phyloP scores from a whole-genome alignment of 441 rosid genomes.

The Mallotus repandus region DNA sequence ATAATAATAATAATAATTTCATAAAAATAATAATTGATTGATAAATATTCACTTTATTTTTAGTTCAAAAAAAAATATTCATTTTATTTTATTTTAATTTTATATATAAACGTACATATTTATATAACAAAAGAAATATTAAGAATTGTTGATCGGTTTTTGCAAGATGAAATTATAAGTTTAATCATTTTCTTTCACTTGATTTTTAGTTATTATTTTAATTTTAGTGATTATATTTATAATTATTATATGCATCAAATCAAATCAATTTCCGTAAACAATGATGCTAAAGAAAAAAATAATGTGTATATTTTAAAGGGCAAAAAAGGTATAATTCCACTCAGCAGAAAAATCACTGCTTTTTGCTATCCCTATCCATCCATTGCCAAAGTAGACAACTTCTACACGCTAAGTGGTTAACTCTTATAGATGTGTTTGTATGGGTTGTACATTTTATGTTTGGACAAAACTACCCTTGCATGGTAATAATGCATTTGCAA shows the following conservation, averaged over 20 bases:
- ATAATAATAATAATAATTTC: background rate
- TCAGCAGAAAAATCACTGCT: slow-evolving; percentile 22
- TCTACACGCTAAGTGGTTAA: slow-evolving; percentile 44
- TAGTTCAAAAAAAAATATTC: too few relatives aligned
- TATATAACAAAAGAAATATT: background rate
- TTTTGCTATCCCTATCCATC: slow-evolving; percentile 29
- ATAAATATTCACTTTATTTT: background rate
- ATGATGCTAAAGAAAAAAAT: background rate
- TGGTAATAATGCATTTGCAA: slow-evolving; percentile 14
- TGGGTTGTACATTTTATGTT: slow-evolving; percentile 18
- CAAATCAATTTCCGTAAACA: too few relatives aligned
- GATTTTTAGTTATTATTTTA: too few relatives aligned
- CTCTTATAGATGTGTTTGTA: slow-evolving; percentile 13
- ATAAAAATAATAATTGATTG: slow-evolving; percentile 5
- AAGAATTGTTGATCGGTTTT: too few relatives aligned
- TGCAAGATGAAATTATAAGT: too few relatives aligned
- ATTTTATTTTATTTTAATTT: background rate
- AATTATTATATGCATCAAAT: too few relatives aligned
- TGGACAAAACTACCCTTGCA: slow-evolving; percentile 42
- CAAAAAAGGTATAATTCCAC: slow-evolving; percentile 28
- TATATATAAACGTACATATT: background rate
- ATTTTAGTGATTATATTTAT: too few relatives aligned
- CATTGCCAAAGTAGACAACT: slow-evolving; percentile 32
- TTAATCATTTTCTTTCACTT: too few relatives aligned
- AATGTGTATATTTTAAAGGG: slow-evolving; percentile 20